These are phyloP conservation scores for Paspalum vaginatum DNA, from an alignment of 176 grass and related monocot species.

Conservation along the genomic window DNA sequence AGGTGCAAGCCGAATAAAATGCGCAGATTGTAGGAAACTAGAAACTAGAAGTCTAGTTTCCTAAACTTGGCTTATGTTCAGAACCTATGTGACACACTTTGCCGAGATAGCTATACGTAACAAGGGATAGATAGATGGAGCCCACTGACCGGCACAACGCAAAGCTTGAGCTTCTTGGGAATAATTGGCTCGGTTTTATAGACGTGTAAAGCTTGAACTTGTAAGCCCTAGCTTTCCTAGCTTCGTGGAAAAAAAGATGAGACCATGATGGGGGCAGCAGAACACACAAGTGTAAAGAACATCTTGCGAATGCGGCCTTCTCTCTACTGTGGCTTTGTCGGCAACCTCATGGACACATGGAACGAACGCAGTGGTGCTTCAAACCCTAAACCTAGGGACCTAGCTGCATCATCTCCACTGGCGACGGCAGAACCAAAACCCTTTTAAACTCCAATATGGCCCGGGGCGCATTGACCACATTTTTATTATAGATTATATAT, in stretches of 20 bases:
- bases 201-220: constrained; percentile 22
- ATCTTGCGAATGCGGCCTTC: constrained; percentile 39
- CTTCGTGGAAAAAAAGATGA: constrained; percentile 13
- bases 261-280: constrained; percentile 18
- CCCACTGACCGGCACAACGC: neutral
- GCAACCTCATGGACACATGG: constrained; percentile 41
- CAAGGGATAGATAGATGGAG: too few relatives aligned
- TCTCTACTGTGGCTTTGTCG: constrained; percentile 27
- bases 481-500: neutral
- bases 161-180: neutral
- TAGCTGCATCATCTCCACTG: neutral
- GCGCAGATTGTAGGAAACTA: too few relatives aligned
- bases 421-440: neutral
- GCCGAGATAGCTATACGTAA: too few relatives aligned
- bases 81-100: too few relatives aligned
- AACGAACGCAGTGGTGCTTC: constrained; percentile 16
- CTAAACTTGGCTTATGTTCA: too few relatives aligned
- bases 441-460: constrained; percentile 17
- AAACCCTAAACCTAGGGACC: neutral
- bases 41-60: too few relatives aligned
- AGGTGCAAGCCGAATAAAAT: too few relatives aligned
- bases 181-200: constrained; percentile 21
- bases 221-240: constrained; percentile 38
- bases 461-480: constrained; percentile 31
- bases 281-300: constrained; percentile 24